phyloP scores from a whole-genome alignment of 805 yeast genomes.

The Jamesozyma gamospora region DNA sequence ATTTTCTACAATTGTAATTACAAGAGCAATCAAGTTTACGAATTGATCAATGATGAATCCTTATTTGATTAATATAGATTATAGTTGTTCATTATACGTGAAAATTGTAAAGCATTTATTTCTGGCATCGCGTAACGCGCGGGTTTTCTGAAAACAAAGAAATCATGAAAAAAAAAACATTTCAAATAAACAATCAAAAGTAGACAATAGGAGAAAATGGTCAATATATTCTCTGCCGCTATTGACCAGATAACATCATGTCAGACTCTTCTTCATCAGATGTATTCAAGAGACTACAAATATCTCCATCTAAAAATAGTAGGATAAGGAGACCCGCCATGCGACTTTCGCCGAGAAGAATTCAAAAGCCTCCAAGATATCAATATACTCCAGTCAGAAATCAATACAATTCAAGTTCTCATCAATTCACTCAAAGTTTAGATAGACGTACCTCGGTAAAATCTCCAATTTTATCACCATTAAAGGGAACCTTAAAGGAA shows the following conservation, averaged over 20 bases:
- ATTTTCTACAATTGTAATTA: constrained; percentile 18
- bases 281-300: constrained; percentile 19
- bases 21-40: constrained; percentile 24
- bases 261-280: constrained; percentile 4
- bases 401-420: background rate
- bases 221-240: no score
- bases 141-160: background rate
- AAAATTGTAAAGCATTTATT: no score
- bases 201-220: no score
- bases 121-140: no score
- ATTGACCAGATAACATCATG: no score
- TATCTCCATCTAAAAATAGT: constrained; percentile 18
- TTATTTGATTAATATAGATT: constrained; percentile 9
- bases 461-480: no score
- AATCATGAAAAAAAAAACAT: background rate
- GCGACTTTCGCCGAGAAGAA: constrained; percentile 8
- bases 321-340: constrained; percentile 17
- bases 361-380: background rate
- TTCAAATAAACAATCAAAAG: no score
- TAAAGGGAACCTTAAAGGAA: no score
- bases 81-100: constrained; percentile 2
- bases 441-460: background rate
- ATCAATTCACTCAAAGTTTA: constrained; percentile 1
- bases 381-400: constrained; percentile 3
- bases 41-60: constrained; percentile 22